A percentile compares a stretch with the other conserved stretches of the same genome.
phyloP scores from a whole-genome alignment of 1,284 basidiomycete genomes.

The Microbotryomycetes sp. region DNA sequence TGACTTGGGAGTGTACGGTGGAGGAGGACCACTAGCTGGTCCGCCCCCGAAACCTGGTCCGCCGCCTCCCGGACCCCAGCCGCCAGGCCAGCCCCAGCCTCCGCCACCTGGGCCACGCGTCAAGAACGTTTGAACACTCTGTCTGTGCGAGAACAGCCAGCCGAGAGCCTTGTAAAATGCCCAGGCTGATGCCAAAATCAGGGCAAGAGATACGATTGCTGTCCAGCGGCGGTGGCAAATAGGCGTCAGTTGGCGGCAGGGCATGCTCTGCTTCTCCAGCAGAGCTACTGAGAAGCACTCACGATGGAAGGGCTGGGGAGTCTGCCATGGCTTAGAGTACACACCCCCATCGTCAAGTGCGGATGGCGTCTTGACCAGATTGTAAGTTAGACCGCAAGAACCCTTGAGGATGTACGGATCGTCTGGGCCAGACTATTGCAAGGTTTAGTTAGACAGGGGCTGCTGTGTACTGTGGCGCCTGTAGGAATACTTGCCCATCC shows the following conservation, averaged over 20 bases:
- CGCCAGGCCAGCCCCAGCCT: constrained; percentile 33
- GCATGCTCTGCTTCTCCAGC: neutral
- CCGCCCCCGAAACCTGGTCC: constrained; percentile 45
- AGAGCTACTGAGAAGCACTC: constrained; percentile 2
- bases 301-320: too few species aligned
- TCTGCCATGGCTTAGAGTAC: too few species aligned
- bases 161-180: neutral
- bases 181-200: constrained; percentile 27
- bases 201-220: constrained; percentile 37
- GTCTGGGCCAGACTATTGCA: constrained; percentile 60
- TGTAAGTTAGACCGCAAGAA: constrained; percentile 73
- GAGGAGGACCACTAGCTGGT: constrained; percentile 63
- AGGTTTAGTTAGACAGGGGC: too few species aligned
- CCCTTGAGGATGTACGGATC: constrained; percentile 79
- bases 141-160: neutral
- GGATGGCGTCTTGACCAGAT: constrained; percentile 55
- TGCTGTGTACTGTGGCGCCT: too few species aligned
- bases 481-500: constrained; percentile 48
- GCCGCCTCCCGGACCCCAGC: constrained; percentile 48
- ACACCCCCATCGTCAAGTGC: constrained; percentile 33
- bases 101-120: constrained; percentile 33
- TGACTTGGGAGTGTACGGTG: constrained; percentile 60
- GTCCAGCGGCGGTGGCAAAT: too few species aligned
- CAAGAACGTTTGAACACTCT: neutral
- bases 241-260: constrained; percentile 21